Base-by-base conservation (phyloP, 176 grass and related monocot species). In the Avena insularis region DNA sequence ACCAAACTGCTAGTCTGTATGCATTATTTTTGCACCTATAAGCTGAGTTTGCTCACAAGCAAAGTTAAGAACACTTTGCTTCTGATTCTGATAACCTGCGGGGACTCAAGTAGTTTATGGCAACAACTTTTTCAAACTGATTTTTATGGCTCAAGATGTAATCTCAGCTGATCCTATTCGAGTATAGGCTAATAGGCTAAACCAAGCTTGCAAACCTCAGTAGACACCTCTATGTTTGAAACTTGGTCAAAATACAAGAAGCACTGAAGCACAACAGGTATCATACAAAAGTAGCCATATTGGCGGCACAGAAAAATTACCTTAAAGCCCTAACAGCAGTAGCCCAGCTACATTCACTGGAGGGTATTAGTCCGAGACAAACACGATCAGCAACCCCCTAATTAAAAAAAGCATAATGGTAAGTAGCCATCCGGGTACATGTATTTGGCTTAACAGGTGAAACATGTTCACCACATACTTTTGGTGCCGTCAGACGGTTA, bases 341-440 rank as follows among this genome's bases (percentile, higher is more conserved):
- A 85, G 50, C 58, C 93, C 96, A 96, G 86, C 93, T 96, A 84
- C 87, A 92, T 81, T 98, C 96, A 80, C 96, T 96, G 75, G 92
- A 96, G 76, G 96, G 96, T 86, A 98, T 65, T 83, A 98, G 60
- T 65, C 96, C 93, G 59, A 98, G 93, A 85, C 90, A 96, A 88
- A 98, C 92, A 79, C 90, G 90, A 79, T 98, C 87, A 79, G 93
- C 96, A 82, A 96, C 92, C 38, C 90, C 93, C 96, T 98, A 85
- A 65, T 21, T 83, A 20, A 86, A 60, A 51, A 66, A 89, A 71
- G 64, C 38, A 84, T 81, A 77, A 79, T 31, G 19, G 20, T 93
- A 59, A 89, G 31, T 4, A 57, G 53, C 40, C 48, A 89, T 68
- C 75, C 12, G 54, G 82, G 20, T 80, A 40, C 72, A 90, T 46